Conservation (phyloP, 2,329 filamentous ascomycete genomes). For the Berkeleyomyces rouxiae region DNA sequence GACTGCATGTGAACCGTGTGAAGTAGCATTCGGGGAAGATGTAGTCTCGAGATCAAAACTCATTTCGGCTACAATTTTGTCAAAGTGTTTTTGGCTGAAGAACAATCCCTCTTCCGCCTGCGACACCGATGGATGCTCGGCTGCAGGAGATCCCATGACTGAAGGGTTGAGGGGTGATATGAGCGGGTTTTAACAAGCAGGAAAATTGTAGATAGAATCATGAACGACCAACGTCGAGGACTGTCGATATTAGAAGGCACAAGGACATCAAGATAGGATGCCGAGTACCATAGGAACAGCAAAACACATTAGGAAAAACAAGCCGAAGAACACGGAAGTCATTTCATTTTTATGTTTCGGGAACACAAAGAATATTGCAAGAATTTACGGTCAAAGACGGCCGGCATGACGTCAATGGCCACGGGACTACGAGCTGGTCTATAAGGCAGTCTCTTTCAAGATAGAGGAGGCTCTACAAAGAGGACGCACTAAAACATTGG, state of each 20-base stretch:
- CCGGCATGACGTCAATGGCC: neutral
- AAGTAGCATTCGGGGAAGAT: neutral
- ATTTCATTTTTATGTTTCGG: neutral
- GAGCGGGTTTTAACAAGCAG: neutral
- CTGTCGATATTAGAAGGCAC: neutral
- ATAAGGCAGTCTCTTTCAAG: neutral
- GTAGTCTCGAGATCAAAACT: neutral
- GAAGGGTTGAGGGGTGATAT: neutral
- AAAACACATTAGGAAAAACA: neutral
- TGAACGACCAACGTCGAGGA: neutral
- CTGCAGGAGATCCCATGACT: neutral
- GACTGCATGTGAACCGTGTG: neutral
- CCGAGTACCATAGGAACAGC: neutral
- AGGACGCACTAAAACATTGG: neutral
- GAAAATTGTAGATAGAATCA: neutral
- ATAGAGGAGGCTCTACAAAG: neutral
- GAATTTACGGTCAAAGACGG: neutral
- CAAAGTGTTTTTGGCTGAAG: neutral
- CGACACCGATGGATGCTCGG: neutral
- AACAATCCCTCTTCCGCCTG: neutral
- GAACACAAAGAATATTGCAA: neutral
- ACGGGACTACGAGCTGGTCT: neutral
- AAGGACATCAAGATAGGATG: neutral
- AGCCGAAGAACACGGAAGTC: neutral
- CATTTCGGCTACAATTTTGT: neutral